A percentile compares a stretch with the other conserved stretches of the same genome.
Evolutionary conservation across 1,284 basidiomycete species (phyloP).

Genomic region (Fomitopsis betulina): DNA sequence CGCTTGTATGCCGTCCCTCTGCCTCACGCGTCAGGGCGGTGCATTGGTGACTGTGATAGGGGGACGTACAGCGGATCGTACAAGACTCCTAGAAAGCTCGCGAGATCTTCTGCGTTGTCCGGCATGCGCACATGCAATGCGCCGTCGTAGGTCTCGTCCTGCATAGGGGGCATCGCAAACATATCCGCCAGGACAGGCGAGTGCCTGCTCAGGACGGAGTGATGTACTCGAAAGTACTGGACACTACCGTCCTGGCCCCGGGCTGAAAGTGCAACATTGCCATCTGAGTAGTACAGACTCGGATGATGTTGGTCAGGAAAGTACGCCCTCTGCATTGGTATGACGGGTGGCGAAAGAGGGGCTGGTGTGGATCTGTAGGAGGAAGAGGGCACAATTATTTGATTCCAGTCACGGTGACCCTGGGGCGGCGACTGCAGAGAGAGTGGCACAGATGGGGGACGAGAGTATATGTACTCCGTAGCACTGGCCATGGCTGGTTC

Average conservation of each 20-base stretch:
- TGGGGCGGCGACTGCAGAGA: no score
- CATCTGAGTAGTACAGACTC: constrained; percentile 27
- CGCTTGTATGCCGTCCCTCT: constrained; percentile 29
- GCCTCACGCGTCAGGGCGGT: background rate
- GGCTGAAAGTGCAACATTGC: constrained; percentile 28
- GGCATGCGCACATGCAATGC: constrained; percentile 28
- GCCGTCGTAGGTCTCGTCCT: constrained; percentile 26
- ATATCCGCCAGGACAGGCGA: constrained; percentile 27
- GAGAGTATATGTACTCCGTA: no score
- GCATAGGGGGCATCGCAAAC: constrained; percentile 24
- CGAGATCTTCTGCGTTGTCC: constrained; percentile 25
- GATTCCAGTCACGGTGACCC: background rate
- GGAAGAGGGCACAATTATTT: background rate
- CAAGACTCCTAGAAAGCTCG: constrained; percentile 25
- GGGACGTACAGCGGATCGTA: constrained; percentile 30
- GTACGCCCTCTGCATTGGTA: background rate
- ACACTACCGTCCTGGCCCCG: constrained; percentile 13
- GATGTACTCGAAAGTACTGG: constrained; percentile 26
- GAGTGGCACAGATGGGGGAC: no score
- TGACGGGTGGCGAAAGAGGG: background rate
- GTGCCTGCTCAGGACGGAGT: constrained; percentile 22
- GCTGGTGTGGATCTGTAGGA: background rate
- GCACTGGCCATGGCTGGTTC: background rate
- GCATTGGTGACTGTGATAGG: background rate
- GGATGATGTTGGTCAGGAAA: constrained; percentile 19